Evolutionary conservation across 2,329 filamentous ascomycete species (phyloP).

Genomic region (Tothia fuscella): DNA sequence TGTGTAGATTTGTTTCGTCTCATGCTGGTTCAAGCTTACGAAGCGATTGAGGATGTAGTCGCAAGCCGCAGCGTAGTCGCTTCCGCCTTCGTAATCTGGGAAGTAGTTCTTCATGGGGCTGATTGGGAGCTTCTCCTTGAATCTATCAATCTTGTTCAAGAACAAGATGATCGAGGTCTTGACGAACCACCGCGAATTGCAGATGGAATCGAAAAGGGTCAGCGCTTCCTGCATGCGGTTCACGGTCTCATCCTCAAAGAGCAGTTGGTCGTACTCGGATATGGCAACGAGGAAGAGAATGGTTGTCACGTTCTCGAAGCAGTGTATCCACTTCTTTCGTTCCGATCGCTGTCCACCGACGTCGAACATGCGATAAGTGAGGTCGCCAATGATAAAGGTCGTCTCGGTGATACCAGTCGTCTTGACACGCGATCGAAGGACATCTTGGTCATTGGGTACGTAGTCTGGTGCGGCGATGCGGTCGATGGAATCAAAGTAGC

Average conservation of each 20-base stretch:
- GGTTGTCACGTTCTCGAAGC: conserved; percentile 94
- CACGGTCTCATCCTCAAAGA: conserved; percentile 88
- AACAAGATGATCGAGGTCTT: conserved; percentile 63
- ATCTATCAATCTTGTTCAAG: conserved; percentile 64
- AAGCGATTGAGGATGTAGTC: conserved; percentile 99
- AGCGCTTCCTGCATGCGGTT: conserved; percentile 65
- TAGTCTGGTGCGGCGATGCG: conserved; percentile 80
- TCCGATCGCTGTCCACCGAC: conserved; percentile 92
- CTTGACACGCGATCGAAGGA: conserved; percentile 91
- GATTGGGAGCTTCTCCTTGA: conserved; percentile 63
- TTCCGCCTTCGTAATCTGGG: conserved; percentile 74
- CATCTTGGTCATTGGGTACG: conserved; percentile 89
- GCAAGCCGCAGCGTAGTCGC: conserved; percentile 90
- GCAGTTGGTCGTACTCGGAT: conserved; percentile 89
- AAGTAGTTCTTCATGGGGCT: conserved; percentile 68
- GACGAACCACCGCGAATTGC: conserved; percentile 61
- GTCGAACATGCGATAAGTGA: conserved; percentile 96
- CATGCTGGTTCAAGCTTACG: conserved; percentile 95
- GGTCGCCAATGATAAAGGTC: conserved; percentile 85
- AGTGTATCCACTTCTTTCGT: conserved; percentile 99
- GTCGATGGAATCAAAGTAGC: conserved; percentile 92
- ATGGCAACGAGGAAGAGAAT: conserved; percentile 96
- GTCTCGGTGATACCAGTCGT: conserved; percentile 96
- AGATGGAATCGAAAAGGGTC: conserved; percentile 60
- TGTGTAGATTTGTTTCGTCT: conserved; percentile 99